These are phyloP conservation scores for Tricladium varicosporioides DNA, from an alignment of 2,329 filamentous ascomycete genomes.

Conservation along the genomic window DNA sequence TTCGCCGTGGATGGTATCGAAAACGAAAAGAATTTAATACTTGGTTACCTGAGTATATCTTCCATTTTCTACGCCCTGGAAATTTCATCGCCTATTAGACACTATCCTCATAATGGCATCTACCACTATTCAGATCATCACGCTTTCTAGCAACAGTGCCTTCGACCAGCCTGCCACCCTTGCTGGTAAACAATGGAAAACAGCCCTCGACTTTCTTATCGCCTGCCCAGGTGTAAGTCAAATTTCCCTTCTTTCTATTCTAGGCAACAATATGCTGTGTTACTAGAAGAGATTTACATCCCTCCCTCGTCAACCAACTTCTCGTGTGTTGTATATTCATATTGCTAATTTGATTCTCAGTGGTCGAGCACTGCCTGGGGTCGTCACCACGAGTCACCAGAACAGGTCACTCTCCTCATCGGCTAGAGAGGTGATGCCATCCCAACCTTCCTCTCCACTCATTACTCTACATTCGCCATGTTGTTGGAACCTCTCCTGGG, in stretches of 20 bases:
- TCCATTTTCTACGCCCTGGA: not conserved
- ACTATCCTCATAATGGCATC: not conserved
- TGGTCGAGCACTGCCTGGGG: not conserved
- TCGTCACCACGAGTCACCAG: constrained; percentile 1
- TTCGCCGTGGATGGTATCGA: not conserved
- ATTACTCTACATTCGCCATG: not conserved
- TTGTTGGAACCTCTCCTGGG: not conserved
- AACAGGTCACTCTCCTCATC: constrained; percentile 16
- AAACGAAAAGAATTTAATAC: not conserved
- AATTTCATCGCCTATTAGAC: not conserved
- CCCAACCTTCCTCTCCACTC: not conserved
- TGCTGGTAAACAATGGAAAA: not conserved
- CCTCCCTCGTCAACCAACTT: not conserved
- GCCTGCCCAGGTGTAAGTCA: not conserved
- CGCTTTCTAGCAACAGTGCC: not conserved
- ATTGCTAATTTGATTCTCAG: not conserved
- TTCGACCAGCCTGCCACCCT: not conserved
- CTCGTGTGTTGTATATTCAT: not conserved
- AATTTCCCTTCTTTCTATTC: not conserved
- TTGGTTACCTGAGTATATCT: not conserved
- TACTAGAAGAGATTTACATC: too few species aligned
- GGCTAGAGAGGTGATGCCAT: not conserved
- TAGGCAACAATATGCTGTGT: too few species aligned
- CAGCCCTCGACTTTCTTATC: not conserved
- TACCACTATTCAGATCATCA: not conserved